Evolutionary conservation across 345 rosid genomes (phyloP).

Genomic region (Nasturtium officinale): DNA sequence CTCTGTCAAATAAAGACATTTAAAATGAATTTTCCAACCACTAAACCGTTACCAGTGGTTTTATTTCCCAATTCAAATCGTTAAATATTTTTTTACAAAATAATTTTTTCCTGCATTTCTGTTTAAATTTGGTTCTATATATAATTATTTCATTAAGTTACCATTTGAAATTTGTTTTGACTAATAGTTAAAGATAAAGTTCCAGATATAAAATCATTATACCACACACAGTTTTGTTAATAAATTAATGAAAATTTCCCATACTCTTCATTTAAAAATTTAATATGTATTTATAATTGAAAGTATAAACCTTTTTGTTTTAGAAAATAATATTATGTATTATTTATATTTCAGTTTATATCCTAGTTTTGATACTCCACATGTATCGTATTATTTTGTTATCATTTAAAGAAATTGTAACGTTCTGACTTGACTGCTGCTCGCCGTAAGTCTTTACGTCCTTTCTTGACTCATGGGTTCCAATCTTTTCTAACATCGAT

Average conservation of each 20-base stretch:
- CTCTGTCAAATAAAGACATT: background rate
- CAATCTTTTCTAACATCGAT: too few species aligned
- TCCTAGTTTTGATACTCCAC: background rate
- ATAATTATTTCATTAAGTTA: background rate
- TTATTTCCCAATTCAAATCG: too few species aligned
- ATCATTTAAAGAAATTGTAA: conserved; percentile 22
- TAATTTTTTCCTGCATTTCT: too few species aligned
- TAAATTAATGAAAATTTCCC: background rate
- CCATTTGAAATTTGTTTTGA: background rate
- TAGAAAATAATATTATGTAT: background rate
- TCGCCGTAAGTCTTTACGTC: too few species aligned
- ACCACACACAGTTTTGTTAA: background rate
- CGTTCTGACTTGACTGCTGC: too few species aligned
- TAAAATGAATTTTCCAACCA: background rate
- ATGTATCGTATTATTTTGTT: background rate
- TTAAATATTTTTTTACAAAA: background rate
- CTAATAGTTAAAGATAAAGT: background rate
- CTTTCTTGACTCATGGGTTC: too few species aligned
- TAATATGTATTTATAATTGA: background rate
- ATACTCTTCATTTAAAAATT: background rate
- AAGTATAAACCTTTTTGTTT: background rate
- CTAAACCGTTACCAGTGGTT: background rate
- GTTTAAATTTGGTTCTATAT: too few species aligned
- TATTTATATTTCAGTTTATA: background rate
- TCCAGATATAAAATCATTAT: background rate